Percentiles rank a stretch among this genome's conserved stretches.
phyloP scores from a whole-genome alignment of 1,139 yeast genomes.

The Schizosaccharomyces versatilis region DNA sequence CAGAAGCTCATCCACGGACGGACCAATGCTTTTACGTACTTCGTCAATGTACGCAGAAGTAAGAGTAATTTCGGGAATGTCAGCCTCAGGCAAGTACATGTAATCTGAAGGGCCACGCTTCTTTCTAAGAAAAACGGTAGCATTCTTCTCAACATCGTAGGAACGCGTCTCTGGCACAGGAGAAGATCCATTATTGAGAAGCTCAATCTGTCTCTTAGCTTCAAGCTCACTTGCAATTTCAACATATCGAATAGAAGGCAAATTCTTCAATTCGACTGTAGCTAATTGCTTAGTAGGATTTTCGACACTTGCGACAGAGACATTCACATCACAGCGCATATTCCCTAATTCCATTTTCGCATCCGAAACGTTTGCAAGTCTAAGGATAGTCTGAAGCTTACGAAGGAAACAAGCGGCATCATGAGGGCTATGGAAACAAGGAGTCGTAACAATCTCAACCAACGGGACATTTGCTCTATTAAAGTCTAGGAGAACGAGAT shows the following conservation, averaged over 20 bases:
- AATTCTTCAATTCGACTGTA: conserved; percentile 71
- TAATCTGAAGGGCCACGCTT: conserved; percentile 75
- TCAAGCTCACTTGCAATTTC: conserved; percentile 57
- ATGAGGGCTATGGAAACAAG: conserved; percentile 49
- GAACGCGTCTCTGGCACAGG: conserved; percentile 62
- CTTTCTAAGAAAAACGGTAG: conserved; percentile 41
- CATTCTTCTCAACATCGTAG: conserved; percentile 45
- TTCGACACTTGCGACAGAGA: conserved; percentile 41
- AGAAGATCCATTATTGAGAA: conserved; percentile 20
- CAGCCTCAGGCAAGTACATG: conserved; percentile 87
- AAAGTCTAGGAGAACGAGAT: conserved; percentile 31
- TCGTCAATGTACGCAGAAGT: conserved; percentile 23
- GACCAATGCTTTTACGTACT: conserved; percentile 29
- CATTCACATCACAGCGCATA: conserved; percentile 80
- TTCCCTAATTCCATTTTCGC: conserved; percentile 92
- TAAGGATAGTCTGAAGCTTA: conserved; percentile 52
- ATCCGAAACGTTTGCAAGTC: conserved; percentile 49
- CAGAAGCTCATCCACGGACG: conserved; percentile 40
- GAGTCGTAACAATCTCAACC: conserved; percentile 76
- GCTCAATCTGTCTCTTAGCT: conserved; percentile 40
- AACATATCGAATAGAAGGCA: conserved; percentile 68
- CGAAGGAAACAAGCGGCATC: conserved; percentile 62
- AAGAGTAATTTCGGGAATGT: conserved; percentile 39
- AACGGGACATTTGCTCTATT: conserved; percentile 74
- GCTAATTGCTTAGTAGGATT: conserved; percentile 16